phyloP scores from a whole-genome alignment of 2,329 filamentous ascomycete species.

The Phyllachora maydis region DNA sequence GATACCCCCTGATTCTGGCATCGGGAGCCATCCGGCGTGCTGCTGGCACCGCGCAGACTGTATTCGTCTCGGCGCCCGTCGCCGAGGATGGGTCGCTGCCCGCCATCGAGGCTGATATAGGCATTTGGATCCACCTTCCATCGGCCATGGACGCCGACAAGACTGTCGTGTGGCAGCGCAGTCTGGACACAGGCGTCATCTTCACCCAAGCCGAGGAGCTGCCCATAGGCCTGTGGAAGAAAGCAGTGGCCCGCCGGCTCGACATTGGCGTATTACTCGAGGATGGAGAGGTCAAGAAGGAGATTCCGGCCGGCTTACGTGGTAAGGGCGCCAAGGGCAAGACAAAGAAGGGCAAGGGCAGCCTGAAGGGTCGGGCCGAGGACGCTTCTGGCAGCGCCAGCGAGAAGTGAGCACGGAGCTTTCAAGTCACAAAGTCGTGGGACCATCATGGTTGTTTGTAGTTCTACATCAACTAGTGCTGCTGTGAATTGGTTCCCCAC shows the following conservation, averaged over 20 bases:
- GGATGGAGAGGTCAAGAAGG: slow-evolving; percentile 19
- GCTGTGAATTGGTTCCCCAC: too few relatives aligned
- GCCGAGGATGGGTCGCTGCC: too few relatives aligned
- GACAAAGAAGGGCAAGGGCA: slow-evolving; percentile 15
- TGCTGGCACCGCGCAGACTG: slow-evolving; percentile 14
- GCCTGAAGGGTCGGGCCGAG: slow-evolving; percentile 9
- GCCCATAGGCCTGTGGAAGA: slow-evolving; percentile 16
- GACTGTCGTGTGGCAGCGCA: slow-evolving; percentile 15
- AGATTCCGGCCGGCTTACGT: slow-evolving; percentile 17
- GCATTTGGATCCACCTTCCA: slow-evolving; percentile 18
- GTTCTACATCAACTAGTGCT: too few relatives aligned
- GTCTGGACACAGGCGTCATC: slow-evolving; percentile 13
- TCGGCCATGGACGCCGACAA: slow-evolving; percentile 12
- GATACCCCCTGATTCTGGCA: slow-evolving; percentile 19
- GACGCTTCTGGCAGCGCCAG: slow-evolving; percentile 12
- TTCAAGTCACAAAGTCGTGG: too few relatives aligned
- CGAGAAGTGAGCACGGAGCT: slow-evolving; percentile 7
- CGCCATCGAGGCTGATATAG: slow-evolving; percentile 21
- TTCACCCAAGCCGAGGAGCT: slow-evolving; percentile 15
- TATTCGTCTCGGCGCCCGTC: slow-evolving; percentile 11
- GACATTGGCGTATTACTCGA: slow-evolving; percentile 21
- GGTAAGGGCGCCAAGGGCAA: slow-evolving; percentile 19
- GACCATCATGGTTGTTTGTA: too few relatives aligned
- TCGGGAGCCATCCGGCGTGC: slow-evolving; percentile 17
- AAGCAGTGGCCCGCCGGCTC: slow-evolving; percentile 16